These are phyloP conservation scores for Teunomyces barrocoloradensis DNA, from an alignment of 805 yeast genomes.

Conservation along the genomic window DNA sequence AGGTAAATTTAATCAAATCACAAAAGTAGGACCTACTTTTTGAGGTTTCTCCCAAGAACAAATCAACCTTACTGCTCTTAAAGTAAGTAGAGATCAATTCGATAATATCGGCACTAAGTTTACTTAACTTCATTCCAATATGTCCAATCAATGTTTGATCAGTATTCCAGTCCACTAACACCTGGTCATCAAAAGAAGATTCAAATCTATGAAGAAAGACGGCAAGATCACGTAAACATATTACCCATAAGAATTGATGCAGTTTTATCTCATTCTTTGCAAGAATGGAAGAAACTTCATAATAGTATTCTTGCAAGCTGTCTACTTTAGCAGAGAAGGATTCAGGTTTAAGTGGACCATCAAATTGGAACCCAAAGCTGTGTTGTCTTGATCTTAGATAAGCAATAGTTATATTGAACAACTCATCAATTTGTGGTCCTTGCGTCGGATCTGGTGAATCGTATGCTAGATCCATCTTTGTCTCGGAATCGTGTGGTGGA, in stretches of 20 bases:
- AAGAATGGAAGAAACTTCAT: conserved; percentile 12
- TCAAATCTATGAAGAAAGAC: background rate
- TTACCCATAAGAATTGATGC: conserved; percentile 22
- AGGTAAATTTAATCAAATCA: conserved; percentile 2
- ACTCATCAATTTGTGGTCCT: background rate
- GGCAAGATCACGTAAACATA: conserved; percentile 8
- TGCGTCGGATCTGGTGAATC: background rate
- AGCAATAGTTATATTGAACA: background rate
- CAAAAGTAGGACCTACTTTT: conserved; percentile 2
- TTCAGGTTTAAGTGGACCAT: conserved; percentile 5
- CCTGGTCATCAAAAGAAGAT: background rate
- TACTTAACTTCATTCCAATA: conserved; percentile 9
- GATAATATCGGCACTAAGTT: conserved; percentile 8
- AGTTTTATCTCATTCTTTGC: conserved; percentile 7
- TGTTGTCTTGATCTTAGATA: background rate
- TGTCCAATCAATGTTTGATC: conserved; percentile 1
- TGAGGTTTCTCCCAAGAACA: background rate
- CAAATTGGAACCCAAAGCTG: background rate
- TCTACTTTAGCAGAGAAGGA: conserved; percentile 14
- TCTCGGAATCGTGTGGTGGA: background rate
- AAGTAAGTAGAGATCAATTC: background rate
- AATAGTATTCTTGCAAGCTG: conserved; percentile 17
- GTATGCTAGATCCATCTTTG: background rate
- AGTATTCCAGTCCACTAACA: background rate
- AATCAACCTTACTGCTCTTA: background rate